Percentiles rank a stretch among this genome's conserved stretches.
Conservation (phyloP, 2,329 filamentous ascomycete species). For the Knoxdaviesia proteae region DNA sequence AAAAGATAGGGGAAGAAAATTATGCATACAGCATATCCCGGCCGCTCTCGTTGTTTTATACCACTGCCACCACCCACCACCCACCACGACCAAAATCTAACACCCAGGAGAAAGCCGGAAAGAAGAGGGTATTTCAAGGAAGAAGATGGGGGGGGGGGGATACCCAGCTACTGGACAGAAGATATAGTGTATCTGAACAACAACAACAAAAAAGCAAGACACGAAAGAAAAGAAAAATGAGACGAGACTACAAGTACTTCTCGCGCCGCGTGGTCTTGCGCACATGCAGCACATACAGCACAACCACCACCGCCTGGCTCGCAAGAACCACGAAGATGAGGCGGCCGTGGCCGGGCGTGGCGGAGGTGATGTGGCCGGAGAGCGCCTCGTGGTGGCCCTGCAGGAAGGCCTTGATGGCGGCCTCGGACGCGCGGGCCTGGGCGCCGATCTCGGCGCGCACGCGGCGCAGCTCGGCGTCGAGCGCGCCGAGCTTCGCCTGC, state of each 20-base stretch:
- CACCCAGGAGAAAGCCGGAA: too few species aligned
- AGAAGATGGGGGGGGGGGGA: too few species aligned
- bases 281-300: constrained; percentile 60
- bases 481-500: constrained; percentile 22
- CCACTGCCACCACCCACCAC: too few species aligned
- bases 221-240: background rate
- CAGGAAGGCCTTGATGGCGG: constrained; percentile 29
- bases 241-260: constrained; percentile 52
- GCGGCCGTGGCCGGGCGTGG: constrained; percentile 26
- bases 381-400: constrained; percentile 27
- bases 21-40: too few species aligned
- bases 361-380: constrained; percentile 24
- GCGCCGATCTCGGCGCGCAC: constrained; percentile 32
- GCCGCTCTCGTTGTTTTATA: too few species aligned
- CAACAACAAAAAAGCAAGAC: constrained; percentile 4
- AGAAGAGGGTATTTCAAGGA: too few species aligned
- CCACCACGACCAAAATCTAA: too few species aligned
- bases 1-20: too few species aligned
- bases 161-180: background rate
- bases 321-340: constrained; percentile 52
- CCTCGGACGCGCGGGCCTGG: constrained; percentile 29
- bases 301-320: constrained; percentile 51
- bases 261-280: constrained; percentile 61
- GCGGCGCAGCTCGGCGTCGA: constrained; percentile 37
- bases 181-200: background rate